A percentile compares a stretch with the other conserved stretches of the same genome.
Conservation (phyloP, 305 asterid species). For the Fraxinus latifolia region DNA sequence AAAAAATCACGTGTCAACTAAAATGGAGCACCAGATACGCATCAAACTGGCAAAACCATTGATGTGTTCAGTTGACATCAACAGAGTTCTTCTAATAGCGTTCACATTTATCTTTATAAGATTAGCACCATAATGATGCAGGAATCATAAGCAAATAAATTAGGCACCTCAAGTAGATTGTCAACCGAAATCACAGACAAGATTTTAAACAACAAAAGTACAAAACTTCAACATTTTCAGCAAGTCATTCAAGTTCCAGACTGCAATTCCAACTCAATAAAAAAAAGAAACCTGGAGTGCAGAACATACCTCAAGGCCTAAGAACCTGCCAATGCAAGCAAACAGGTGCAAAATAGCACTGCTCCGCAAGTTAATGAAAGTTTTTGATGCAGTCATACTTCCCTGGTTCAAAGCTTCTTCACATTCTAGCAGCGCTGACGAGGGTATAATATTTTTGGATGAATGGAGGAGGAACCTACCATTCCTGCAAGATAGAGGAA, state of each 20-base stretch:
- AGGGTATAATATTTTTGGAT: slow-evolving; percentile 66
- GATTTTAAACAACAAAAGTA: slow-evolving; percentile 3
- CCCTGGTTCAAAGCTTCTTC: slow-evolving; percentile 96
- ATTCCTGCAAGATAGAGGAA: slow-evolving; percentile 57
- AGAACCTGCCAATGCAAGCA: slow-evolving; percentile 87
- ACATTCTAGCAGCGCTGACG: slow-evolving; percentile 65
- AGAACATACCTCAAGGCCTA: slow-evolving; percentile 87
- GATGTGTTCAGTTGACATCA: slow-evolving; percentile 17
- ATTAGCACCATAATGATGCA: background rate
- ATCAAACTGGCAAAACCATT: slow-evolving; percentile 16
- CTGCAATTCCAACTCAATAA: slow-evolving; percentile 12
- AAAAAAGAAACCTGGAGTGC: background rate
- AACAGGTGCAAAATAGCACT: slow-evolving; percentile 80
- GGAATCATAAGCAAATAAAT: background rate
- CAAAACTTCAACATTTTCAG: slow-evolving; percentile 7
- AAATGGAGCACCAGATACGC: background rate
- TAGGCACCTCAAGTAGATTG: slow-evolving; percentile 11
- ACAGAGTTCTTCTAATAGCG: background rate
- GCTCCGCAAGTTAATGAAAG: slow-evolving; percentile 76
- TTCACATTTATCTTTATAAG: background rate
- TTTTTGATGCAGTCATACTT: slow-evolving; percentile 69
- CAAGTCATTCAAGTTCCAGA: slow-evolving; percentile 11
- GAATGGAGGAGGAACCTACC: slow-evolving; percentile 87
- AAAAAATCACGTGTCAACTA: too few species aligned
- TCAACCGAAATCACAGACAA: background rate